phyloP scores from a whole-genome alignment of 306 rosid genomes.

The Trifolium subterraneum region DNA sequence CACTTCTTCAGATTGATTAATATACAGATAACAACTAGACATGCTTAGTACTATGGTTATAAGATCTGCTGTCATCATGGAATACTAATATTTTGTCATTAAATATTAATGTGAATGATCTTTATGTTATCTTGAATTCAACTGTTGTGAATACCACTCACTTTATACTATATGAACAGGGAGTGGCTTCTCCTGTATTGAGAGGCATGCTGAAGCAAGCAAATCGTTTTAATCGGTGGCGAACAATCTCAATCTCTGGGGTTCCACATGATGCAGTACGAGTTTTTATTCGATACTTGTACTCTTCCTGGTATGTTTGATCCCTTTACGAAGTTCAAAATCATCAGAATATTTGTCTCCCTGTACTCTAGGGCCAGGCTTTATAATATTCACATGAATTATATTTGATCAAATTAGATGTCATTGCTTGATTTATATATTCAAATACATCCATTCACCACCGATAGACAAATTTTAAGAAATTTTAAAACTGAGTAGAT shows the following conservation, averaged over 20 bases:
- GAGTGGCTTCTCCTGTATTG: constrained; percentile 76
- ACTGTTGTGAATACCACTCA: constrained; percentile 19
- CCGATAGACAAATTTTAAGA: background rate
- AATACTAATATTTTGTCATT: background rate
- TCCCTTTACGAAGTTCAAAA: constrained; percentile 13
- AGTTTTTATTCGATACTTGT: constrained; percentile 76
- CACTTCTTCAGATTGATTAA: background rate
- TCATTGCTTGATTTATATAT: constrained; percentile 4
- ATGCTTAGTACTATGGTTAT: background rate
- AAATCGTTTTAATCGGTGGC: constrained; percentile 37
- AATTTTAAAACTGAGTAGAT: background rate
- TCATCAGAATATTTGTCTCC: constrained; percentile 7
- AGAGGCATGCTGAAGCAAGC: constrained; percentile 63
- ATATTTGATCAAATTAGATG: constrained; percentile 17
- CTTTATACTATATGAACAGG: constrained; percentile 54
- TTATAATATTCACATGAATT: constrained; percentile 5
- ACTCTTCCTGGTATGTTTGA: constrained; percentile 68
- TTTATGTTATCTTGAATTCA: constrained; percentile 27
- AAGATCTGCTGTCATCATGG: background rate
- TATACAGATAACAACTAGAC: background rate
- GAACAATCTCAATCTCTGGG: constrained; percentile 65
- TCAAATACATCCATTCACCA: constrained; percentile 16
- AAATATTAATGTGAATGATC: background rate
- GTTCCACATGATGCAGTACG: constrained; percentile 78
- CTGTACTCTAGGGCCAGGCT: background rate